phyloP scores from a whole-genome alignment of 306 rosid species.

The Chamaecrista fasciculata region DNA sequence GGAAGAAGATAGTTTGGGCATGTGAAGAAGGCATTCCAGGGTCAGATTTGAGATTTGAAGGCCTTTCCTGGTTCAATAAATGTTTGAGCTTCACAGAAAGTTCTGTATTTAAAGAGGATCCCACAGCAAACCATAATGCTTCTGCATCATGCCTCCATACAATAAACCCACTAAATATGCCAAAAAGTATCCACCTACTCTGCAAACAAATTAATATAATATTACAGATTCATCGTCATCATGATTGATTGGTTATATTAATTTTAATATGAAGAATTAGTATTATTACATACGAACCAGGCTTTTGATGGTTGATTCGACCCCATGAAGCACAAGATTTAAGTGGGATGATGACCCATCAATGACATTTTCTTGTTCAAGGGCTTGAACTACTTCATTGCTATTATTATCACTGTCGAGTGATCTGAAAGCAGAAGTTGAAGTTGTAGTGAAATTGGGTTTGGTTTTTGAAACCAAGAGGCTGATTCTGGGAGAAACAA shows the following conservation, averaged over 20 bases:
- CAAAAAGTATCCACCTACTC: constrained; percentile 72
- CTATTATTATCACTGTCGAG: constrained; percentile 27
- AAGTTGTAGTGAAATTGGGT: constrained; percentile 31
- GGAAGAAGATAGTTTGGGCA: constrained; percentile 65
- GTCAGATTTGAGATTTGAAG: constrained; percentile 56
- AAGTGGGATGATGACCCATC: constrained; percentile 40
- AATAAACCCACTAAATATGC: constrained; percentile 42
- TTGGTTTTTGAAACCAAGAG: constrained; percentile 33
- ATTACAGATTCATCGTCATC: too few relatives aligned
- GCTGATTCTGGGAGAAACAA: constrained; percentile 8
- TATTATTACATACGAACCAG: constrained; percentile 74
- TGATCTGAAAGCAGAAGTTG: constrained; percentile 36
- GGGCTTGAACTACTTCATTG: constrained; percentile 40
- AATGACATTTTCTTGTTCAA: constrained; percentile 54
- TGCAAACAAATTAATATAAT: constrained; percentile 43
- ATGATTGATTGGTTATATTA: too few relatives aligned
- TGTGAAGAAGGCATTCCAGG: constrained; percentile 95
- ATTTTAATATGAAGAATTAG: too few relatives aligned
- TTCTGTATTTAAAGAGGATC: constrained; percentile 47
- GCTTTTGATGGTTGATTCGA: constrained; percentile 57
- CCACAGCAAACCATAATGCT: constrained; percentile 63
- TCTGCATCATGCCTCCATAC: constrained; percentile 74
- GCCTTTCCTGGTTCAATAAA: constrained; percentile 70
- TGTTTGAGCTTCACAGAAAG: constrained; percentile 50
- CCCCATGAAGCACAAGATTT: constrained; percentile 21